These are phyloP conservation scores for Aureobasidium melanogenum DNA, from an alignment of 2,329 filamentous ascomycete genomes.

Conservation along the genomic window DNA sequence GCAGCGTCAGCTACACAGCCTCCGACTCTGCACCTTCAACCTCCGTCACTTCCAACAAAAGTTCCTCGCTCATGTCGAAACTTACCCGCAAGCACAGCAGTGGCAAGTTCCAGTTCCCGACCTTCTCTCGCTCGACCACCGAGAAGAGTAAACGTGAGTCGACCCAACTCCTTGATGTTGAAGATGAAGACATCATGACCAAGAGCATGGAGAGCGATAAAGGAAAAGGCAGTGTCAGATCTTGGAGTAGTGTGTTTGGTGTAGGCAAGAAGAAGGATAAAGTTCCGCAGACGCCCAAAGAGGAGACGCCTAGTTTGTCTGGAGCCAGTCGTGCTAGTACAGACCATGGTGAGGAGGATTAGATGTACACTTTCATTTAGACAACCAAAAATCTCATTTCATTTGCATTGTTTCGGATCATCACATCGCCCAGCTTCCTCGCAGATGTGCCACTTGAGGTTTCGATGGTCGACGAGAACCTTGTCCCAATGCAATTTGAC, in stretches of 20 bases:
- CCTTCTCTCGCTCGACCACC: slow-evolving; percentile 29
- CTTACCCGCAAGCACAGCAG: slow-evolving; percentile 39
- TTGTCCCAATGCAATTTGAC: neutral
- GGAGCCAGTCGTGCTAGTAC: slow-evolving; percentile 34
- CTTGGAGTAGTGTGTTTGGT: slow-evolving; percentile 37
- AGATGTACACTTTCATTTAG: neutral
- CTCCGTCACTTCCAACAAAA: slow-evolving; percentile 19
- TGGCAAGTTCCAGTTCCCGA: slow-evolving; percentile 34
- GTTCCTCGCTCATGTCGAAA: slow-evolving; percentile 39
- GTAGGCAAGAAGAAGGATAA: slow-evolving; percentile 23
- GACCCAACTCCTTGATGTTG: slow-evolving; percentile 20
- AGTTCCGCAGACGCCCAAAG: slow-evolving; percentile 37
- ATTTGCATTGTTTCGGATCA: neutral
- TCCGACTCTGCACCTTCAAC: slow-evolving; percentile 20
- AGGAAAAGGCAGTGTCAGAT: slow-evolving; percentile 29
- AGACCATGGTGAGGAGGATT: neutral
- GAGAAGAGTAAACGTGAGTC: slow-evolving; percentile 16
- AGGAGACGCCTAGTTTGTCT: slow-evolving; percentile 37
- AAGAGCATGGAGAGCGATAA: slow-evolving; percentile 25
- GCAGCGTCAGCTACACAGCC: slow-evolving; percentile 27
- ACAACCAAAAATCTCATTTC: neutral
- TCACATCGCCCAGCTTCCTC: too few species aligned
- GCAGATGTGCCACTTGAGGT: too few species aligned
- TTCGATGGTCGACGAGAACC: too few species aligned
- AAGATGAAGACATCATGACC: slow-evolving; percentile 28